These are phyloP conservation scores for Kwoniella sp. DNA, from an alignment of 768 basidiomycete species.

Conservation along the genomic window DNA sequence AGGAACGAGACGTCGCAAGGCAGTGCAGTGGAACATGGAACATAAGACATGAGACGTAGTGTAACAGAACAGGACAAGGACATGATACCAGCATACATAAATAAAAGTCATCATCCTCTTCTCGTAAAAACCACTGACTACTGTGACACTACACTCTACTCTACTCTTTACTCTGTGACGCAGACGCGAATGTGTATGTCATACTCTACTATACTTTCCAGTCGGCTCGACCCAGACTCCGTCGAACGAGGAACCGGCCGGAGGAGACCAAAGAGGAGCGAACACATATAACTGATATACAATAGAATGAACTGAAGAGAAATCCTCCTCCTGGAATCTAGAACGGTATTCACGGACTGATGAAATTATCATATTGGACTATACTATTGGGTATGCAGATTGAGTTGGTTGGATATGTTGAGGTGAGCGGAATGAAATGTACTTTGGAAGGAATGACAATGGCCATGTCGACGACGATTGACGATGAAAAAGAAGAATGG, in stretches of 20 bases:
- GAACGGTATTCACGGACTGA: background rate
- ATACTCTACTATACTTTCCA: background rate
- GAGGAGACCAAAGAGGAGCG: too few relatives aligned
- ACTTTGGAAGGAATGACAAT: background rate
- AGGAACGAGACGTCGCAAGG: too few relatives aligned
- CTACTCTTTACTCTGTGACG: background rate
- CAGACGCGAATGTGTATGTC: too few relatives aligned
- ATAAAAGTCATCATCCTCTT: constrained; percentile 1
- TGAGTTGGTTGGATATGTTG: background rate
- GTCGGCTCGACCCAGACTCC: too few relatives aligned
- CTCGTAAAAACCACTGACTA: background rate
- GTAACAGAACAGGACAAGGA: too few relatives aligned
- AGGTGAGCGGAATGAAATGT: background rate
- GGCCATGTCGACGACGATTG: background rate
- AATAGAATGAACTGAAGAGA: background rate
- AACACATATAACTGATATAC: background rate
- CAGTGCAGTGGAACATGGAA: too few relatives aligned
- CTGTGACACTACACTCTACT: background rate
- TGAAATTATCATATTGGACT: too few relatives aligned
- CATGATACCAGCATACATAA: constrained; percentile 15
- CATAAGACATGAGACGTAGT: too few relatives aligned
- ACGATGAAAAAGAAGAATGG: background rate
- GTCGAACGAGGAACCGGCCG: too few relatives aligned
- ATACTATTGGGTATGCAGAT: constrained; percentile 2
- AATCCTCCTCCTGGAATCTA: background rate